Evolutionary conservation across 2,329 filamentous ascomycete species (phyloP), one percentile per base, ranked within the genome.

Genomic region (Cordyceps tenuipes): DNA sequence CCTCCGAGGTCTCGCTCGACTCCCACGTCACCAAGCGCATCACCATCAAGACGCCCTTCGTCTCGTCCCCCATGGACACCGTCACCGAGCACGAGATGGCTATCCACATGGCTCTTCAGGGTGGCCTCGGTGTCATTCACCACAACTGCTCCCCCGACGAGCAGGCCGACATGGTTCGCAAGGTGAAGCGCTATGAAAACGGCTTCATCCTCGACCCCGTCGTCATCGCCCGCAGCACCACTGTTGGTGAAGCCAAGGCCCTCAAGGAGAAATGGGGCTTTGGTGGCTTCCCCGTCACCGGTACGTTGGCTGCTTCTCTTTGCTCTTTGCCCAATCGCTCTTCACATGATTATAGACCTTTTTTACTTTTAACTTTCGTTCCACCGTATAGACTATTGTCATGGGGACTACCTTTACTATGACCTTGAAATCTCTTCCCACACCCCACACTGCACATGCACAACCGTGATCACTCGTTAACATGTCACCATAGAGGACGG

Each of bases 71-170:
- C 70, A 99, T 99, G 94, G 94, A 99, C 79, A 99, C 94, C 10
- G 94, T 99, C 73, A 99, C 95, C 48, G 94, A 99, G 80, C 90
- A 96, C 78, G 93, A 96, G 75, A 99, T 99, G 95, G 95, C 94
- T 65, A 97, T 99, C 69, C 90, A 97, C 79, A 96, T 95, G 83
- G 90, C 90, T 57, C 82, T 94, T 36, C 88, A 94, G 71, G 90
- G 90, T 68, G 90, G 90, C 70, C 81, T 95, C 19, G 90, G 94
- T 78, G 91, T 99, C 68, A 96, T 99, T 67, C 94, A 99, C 82
- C 94, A 99, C 84, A 99, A 99, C 82, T 99, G 94, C 83, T 94
- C 92, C n/a, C 84, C 92, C 34, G 91, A 97, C 31, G 90, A 90
- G 60, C 94, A 99, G 80, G 94, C 94, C 66, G 92, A 96, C 79